phyloP scores from a whole-genome alignment of 2,329 filamentous ascomycete species.

The Xylariaceae sp. region DNA sequence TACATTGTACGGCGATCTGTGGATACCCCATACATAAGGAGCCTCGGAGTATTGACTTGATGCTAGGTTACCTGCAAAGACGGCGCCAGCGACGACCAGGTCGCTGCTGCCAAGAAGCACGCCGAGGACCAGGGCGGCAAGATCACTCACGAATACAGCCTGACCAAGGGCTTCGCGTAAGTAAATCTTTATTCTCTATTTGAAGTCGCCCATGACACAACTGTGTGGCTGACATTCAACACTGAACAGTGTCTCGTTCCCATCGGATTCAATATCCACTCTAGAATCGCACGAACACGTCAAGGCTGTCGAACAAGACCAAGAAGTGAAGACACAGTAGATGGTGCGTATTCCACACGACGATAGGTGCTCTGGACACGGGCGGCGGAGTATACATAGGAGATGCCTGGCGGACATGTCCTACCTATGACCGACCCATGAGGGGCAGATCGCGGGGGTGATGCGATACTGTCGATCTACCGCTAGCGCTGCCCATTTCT shows the following conservation, averaged over 20 bases:
- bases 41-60: not conserved
- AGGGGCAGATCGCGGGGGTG: too few relatives aligned
- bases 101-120: slow-evolving; percentile 72
- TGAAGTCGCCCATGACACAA: not conserved
- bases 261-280: slow-evolving; percentile 62
- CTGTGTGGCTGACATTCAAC: slow-evolving; percentile 2
- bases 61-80: slow-evolving; percentile 76
- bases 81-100: slow-evolving; percentile 62
- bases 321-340: slow-evolving; percentile 70
- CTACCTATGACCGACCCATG: too few relatives aligned
- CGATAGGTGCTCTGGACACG: too few relatives aligned
- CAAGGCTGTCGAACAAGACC: slow-evolving; percentile 71
- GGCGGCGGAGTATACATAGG: too few relatives aligned
- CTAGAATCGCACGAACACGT: slow-evolving; percentile 70
- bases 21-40: not conserved
- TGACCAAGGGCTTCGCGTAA: slow-evolving; percentile 94
- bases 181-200: slow-evolving; percentile 33
- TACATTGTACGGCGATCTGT: slow-evolving; percentile 47
- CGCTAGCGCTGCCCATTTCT: too few relatives aligned
- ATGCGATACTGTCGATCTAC: too few relatives aligned
- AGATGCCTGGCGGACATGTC: too few relatives aligned
- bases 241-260: slow-evolving; percentile 65
- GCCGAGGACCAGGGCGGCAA: slow-evolving; percentile 74
- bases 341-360: slow-evolving; percentile 4
- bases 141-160: slow-evolving; percentile 77